Evolutionary conservation across 1,139 yeast genomes (phyloP).

Genomic region (Meyerozyma smithsonii): DNA sequence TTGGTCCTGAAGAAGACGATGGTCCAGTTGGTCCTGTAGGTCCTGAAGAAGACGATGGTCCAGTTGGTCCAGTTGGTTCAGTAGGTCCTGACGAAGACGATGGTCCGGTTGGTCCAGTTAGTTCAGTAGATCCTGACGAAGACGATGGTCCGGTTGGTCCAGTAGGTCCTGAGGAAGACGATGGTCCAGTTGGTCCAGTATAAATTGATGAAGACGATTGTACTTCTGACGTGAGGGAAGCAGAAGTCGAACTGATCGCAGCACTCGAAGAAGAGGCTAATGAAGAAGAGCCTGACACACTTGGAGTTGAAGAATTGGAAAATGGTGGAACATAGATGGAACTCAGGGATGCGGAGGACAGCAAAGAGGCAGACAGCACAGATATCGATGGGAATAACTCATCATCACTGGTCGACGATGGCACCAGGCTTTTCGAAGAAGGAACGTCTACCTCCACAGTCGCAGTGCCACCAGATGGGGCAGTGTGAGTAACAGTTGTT

Average conservation of each 20-base stretch:
- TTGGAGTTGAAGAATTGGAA: background rate
- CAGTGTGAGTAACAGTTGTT: constrained; percentile 7
- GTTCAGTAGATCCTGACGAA: background rate
- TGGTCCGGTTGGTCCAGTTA: background rate
- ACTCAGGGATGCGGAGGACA: background rate
- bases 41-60: background rate
- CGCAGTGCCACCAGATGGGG: constrained; percentile 10
- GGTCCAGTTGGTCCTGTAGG: background rate
- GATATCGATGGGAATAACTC: background rate
- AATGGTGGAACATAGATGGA: background rate
- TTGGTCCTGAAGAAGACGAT: background rate
- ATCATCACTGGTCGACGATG: constrained; percentile 8
- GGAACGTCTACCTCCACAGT: constrained; percentile 11
- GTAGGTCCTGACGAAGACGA: background rate
- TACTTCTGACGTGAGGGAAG: background rate
- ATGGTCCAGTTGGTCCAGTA: background rate
- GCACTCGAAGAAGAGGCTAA: background rate
- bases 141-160: background rate
- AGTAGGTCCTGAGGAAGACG: background rate
- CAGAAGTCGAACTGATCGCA: background rate
- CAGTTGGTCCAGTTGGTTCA: background rate
- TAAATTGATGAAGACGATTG: background rate
- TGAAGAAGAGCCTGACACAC: background rate
- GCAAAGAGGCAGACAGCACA: background rate
- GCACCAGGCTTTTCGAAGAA: constrained; percentile 3